phyloP scores from a whole-genome alignment of 2,329 filamentous ascomycete species.

The Massarina eburnea region DNA sequence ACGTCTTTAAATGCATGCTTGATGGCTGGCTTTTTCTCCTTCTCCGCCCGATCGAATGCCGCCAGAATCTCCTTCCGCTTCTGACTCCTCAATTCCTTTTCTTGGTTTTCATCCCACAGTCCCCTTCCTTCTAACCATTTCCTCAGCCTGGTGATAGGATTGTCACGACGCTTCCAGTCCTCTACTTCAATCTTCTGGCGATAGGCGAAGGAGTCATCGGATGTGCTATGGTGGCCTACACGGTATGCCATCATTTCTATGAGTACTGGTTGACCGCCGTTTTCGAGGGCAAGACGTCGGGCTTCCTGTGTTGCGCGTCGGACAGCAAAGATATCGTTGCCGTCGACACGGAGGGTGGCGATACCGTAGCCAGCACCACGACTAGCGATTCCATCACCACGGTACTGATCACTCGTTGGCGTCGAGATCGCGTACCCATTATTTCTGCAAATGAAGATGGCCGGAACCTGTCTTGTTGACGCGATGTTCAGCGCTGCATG shows the following conservation, averaged over 20 bases:
- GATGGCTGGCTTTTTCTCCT: slow-evolving; percentile 75
- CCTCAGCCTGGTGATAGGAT: slow-evolving; percentile 79
- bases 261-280: slow-evolving; percentile 79
- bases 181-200: slow-evolving; percentile 90
- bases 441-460: slow-evolving; percentile 88
- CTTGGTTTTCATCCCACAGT: slow-evolving; percentile 82
- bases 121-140: slow-evolving; percentile 88
- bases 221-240: slow-evolving; percentile 96
- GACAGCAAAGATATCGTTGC: slow-evolving; percentile 92
- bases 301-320: slow-evolving; percentile 78
- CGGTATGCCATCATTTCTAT: slow-evolving; percentile 98
- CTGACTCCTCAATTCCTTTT: slow-evolving; percentile 68
- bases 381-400: slow-evolving; percentile 86
- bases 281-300: slow-evolving; percentile 72
- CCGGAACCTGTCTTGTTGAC: slow-evolving; percentile 82
- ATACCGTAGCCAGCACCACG: slow-evolving; percentile 91
- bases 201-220: slow-evolving; percentile 96
- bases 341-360: slow-evolving; percentile 86
- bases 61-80: slow-evolving; percentile 75
- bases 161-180: slow-evolving; percentile 89
- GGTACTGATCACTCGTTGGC: slow-evolving; percentile 85
- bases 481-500: slow-evolving; percentile 90
- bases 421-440: slow-evolving; percentile 92
- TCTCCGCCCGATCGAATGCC: slow-evolving; percentile 82
- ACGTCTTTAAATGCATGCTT: slow-evolving; percentile 80